Evolutionary conservation across 1,284 basidiomycete genomes (phyloP).

Genomic region (Ganoderma meredithae): DNA sequence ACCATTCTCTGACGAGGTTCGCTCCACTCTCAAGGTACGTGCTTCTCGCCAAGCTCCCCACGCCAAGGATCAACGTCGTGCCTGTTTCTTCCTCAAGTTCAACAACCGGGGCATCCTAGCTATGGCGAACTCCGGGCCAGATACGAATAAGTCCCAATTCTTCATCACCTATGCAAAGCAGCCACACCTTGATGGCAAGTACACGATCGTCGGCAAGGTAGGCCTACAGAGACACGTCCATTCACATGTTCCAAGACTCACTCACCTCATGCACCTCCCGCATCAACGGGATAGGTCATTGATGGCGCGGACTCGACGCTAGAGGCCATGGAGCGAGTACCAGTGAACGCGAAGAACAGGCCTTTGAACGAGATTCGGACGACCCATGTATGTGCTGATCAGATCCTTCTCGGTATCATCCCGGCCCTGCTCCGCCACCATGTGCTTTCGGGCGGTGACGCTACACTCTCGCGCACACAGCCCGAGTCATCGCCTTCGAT

Average conservation of each 20-base stretch:
- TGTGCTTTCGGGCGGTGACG: background rate
- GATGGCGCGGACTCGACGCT: constrained; percentile 91
- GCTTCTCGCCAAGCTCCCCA: background rate
- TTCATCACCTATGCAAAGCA: constrained; percentile 95
- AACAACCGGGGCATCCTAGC: constrained; percentile 94
- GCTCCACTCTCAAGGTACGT: constrained; percentile 88
- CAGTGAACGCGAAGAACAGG: constrained; percentile 90
- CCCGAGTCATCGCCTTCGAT: background rate
- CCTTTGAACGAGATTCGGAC: constrained; percentile 88
- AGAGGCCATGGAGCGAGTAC: constrained; percentile 89
- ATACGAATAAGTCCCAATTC: constrained; percentile 95
- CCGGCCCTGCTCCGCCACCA: background rate
- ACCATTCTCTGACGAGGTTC: constrained; percentile 89
- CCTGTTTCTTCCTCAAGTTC: constrained; percentile 66
- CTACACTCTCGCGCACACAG: background rate
- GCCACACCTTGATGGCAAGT: constrained; percentile 91
- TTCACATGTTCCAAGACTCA: background rate
- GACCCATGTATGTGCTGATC: constrained; percentile 64
- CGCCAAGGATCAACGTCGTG: constrained; percentile 17
- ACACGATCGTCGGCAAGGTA: constrained; percentile 88
- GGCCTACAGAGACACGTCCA: background rate
- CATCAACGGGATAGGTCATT: constrained; percentile 64
- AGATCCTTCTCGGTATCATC: background rate
- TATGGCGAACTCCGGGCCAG: constrained; percentile 95
- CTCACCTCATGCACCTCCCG: background rate